These are phyloP conservation scores for Diaporthe vaccinii DNA, from an alignment of 2,329 filamentous ascomycete species.

Conservation along the genomic window DNA sequence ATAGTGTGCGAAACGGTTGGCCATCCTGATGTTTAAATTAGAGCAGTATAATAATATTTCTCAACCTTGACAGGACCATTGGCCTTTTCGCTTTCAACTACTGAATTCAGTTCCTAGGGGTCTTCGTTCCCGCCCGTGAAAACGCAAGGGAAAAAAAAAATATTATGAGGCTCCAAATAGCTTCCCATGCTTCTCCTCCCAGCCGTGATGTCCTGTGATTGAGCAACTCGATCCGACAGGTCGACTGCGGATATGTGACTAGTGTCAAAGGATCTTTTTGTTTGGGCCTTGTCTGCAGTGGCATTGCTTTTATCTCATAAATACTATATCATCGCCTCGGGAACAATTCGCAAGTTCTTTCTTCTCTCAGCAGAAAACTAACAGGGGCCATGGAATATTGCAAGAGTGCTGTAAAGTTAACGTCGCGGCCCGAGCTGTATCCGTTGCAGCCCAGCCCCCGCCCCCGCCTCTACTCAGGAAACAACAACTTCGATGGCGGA, in stretches of 20 bases:
- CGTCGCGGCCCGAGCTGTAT: background rate
- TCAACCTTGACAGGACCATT: background rate
- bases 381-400: background rate
- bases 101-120: rapidly evolving
- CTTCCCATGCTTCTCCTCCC: background rate
- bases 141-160: too few relatives aligned
- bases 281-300: background rate
- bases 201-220: background rate
- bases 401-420: background rate
- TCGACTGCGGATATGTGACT: background rate
- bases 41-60: background rate
- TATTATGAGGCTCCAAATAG: background rate
- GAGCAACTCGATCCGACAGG: background rate
- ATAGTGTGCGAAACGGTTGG: background rate
- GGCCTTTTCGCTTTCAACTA: too few relatives aligned
- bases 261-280: background rate
- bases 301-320: background rate
- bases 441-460: background rate
- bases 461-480: background rate
- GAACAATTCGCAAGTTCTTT: too few relatives aligned
- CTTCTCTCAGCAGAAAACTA: background rate
- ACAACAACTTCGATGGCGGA: too few relatives aligned
- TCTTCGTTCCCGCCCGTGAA: too few relatives aligned
- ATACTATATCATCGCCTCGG: too few relatives aligned
- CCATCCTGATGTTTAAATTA: background rate